Evolutionary conservation across 2,329 filamentous ascomycete species (phyloP), one percentile per base, ranked within the genome.

Genomic region (Fonsecaea multimorphosa): DNA sequence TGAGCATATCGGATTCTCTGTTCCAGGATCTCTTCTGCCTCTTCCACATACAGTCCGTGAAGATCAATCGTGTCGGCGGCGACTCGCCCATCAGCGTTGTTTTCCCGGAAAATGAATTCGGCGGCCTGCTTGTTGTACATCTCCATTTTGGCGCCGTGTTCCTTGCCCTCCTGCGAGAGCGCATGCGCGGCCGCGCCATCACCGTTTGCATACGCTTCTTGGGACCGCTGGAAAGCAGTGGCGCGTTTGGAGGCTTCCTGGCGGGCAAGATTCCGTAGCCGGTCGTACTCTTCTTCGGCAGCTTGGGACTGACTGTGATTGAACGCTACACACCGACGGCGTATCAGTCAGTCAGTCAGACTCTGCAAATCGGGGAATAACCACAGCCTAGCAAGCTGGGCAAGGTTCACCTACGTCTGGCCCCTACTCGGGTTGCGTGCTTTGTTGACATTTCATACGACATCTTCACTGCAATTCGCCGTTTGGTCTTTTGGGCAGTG

Each of bases 21-120:
- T 80, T 94, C 91, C 24, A 98, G 82, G 64, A 97, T 95, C 70
- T 92, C 87, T 82, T 97, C 93, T 4, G 95, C 95, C 81, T 98
- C 95, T 76, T 97, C 92, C 65, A 97, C 93, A 74, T 90, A 97
- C 75, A 96, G 91, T 2, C 95, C 95, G 78, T 99, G 95, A 55
- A 99, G 84, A 79, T 99, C 95, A 73, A 99, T 93, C 8, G 91
- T 92, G 78, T 98, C 94, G 46, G 83, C 83, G 16, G 87, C 85
- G 9, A 96, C 90, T 67, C 90, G 87, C 19, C 87, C 91, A 2
- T 83, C 78, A 22, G 91, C 89, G 76, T 98, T 98, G 82, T 97
- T 97, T 80, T 94, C 92, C 46, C 93, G 89, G 82, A 99, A 97
- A 76, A 98, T 98, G 78, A 87, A 96, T 65, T 97, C 91, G 66